These are phyloP conservation scores for Phytophthora pinifolia DNA, from an alignment of 352 stramenopile species.

Conservation along the genomic window DNA sequence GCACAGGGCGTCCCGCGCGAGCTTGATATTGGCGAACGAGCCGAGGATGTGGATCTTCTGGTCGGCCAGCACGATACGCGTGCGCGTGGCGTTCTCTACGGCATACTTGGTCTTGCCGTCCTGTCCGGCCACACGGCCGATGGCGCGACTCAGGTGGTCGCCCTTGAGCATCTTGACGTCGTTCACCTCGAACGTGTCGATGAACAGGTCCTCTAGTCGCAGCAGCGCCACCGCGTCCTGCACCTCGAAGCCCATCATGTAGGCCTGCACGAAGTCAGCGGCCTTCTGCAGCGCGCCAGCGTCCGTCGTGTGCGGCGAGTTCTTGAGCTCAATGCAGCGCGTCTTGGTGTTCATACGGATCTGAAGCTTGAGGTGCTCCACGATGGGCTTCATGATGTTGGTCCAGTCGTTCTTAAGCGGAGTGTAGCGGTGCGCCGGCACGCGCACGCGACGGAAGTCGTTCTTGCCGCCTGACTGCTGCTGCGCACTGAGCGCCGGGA, in stretches of 20 bases:
- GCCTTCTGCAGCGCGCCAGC: slow-evolving; percentile 96
- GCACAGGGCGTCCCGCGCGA: slow-evolving; percentile 92
- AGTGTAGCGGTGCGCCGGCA: slow-evolving; percentile 97
- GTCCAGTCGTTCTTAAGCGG: slow-evolving; percentile 99
- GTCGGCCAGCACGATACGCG: slow-evolving; percentile 98
- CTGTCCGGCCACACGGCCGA: slow-evolving; percentile 98
- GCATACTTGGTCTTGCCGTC: slow-evolving; percentile 99
- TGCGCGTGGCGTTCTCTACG: slow-evolving; percentile 99
- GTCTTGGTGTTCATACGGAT: slow-evolving; percentile 99
- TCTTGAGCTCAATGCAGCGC: slow-evolving; percentile 97
- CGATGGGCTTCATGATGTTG: slow-evolving; percentile 98
- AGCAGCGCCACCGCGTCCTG: slow-evolving; percentile 97
- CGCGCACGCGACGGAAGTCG: slow-evolving; percentile 96
- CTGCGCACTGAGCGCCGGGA: slow-evolving; percentile 80
- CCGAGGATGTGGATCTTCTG: slow-evolving; percentile 98
- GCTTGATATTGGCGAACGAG: slow-evolving; percentile 98
- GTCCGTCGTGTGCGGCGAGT: slow-evolving; percentile 94
- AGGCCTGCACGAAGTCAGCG: slow-evolving; percentile 97
- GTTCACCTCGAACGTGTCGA: slow-evolving; percentile 98
- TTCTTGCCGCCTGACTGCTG: slow-evolving; percentile 84
- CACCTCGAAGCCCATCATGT: slow-evolving; percentile 99
- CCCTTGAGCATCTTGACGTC: slow-evolving; percentile 98
- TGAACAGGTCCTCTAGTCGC: slow-evolving; percentile 98
- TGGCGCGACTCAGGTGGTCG: slow-evolving; percentile 98
- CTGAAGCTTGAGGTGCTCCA: slow-evolving; percentile 98